Base-by-base conservation (phyloP, 2,329 filamentous ascomycete genomes). In the Drechslerella dactyloides region DNA sequence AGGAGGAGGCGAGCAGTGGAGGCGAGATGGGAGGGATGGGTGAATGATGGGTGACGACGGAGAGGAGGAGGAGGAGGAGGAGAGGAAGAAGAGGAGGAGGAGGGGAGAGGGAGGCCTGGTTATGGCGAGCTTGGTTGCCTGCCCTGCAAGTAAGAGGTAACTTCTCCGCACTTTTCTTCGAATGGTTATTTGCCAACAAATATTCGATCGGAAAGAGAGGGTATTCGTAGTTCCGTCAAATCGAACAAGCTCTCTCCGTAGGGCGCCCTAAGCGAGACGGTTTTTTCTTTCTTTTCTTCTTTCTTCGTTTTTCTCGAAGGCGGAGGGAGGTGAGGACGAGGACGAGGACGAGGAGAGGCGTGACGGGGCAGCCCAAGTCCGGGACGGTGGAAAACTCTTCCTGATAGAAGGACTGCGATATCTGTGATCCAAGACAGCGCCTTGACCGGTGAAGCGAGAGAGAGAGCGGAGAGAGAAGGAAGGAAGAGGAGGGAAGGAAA, bases 131-230 rank as follows among this genome's bases (percentile, higher is more conserved):
- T 64, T 62, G 44, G 57, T 60, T 69, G 66, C 59, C 63, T 42
- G 27, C 27, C 27, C 27, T 33, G 27, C 27, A 33, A 33, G 66
- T 64, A 61, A 70, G 4, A 33, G 8, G 66, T 64, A 61, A 70
- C 66, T 70, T 70, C 66, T 70, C 66, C 66, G 66, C 66, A 70
- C 66, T 70, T 70, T 69, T 69, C 65, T 70, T 70, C 66, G 66
- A 70, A 70, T 70, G 50, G 59, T 59, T 64, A 51, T 59, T 64
- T 70, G 66, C 66, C 66, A 70, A 64, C 66, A 64, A 70, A 70
- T 70, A 70, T 70, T 64, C 59, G 66, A 70, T 70, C 66, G 59
- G 66, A 70, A 70, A 70, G 54, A 70, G 60, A 70, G 66, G 59
- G 59, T 64, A 70, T 64, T 70, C 66, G 66, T 70, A 59, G 66